phyloP scores from a whole-genome alignment of 2,329 filamentous ascomycete genomes.

The Colletotrichum camelliae region DNA sequence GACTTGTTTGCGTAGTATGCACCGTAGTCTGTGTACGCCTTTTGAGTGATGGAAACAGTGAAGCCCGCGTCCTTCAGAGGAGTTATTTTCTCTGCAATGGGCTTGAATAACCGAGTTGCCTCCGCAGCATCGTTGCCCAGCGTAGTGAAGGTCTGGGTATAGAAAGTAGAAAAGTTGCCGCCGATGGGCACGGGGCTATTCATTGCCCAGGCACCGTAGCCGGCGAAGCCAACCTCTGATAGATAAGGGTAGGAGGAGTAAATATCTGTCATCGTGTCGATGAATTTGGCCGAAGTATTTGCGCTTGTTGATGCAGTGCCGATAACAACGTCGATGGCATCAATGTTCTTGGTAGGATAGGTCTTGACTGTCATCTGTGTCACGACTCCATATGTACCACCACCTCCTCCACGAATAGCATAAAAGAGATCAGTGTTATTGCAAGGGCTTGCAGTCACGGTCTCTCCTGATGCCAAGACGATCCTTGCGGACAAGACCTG shows the following conservation, averaged over 20 bases:
- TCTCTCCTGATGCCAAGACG: slow-evolving; percentile 31
- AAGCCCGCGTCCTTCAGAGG: not conserved
- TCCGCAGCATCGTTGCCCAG: not conserved
- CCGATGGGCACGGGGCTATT: not conserved
- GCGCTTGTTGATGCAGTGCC: slow-evolving; percentile 8
- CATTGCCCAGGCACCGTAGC: slow-evolving; percentile 13
- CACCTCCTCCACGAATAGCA: slow-evolving; percentile 32
- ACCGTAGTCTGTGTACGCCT: not conserved
- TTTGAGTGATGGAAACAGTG: not conserved
- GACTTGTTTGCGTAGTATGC: not conserved
- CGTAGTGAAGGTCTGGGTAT: not conserved
- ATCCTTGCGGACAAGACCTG: slow-evolving; percentile 32
- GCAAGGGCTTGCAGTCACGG: slow-evolving; percentile 25
- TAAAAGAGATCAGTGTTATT: slow-evolving; percentile 33
- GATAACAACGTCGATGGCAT: slow-evolving; percentile 50
- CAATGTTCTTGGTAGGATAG: slow-evolving; percentile 36
- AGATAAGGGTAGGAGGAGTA: not conserved
- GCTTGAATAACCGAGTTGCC: not conserved
- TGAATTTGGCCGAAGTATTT: not conserved
- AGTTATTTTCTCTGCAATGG: not conserved
- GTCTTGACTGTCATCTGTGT: slow-evolving; percentile 26
- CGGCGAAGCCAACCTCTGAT: not conserved
- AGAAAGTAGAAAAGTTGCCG: not conserved
- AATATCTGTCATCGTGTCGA: not conserved
- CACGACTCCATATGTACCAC: slow-evolving; percentile 36